Base-by-base conservation (phyloP, 306 rosid genomes). In the Acacia confusa region DNA sequence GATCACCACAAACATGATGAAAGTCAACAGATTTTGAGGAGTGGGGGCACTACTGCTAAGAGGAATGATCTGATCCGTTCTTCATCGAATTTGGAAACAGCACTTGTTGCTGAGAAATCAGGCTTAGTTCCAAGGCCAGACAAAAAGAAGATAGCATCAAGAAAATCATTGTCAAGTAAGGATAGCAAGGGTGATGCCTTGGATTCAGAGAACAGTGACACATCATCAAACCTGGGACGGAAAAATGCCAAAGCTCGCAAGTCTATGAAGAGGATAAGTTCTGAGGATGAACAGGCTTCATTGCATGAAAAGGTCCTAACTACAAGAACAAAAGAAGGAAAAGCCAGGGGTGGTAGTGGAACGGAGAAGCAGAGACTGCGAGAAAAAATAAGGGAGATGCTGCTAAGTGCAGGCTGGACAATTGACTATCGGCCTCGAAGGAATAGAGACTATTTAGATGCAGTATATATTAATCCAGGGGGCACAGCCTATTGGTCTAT, bases 401-500 rank as follows among this genome's bases (percentile, higher is more conserved):
- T 94, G 40, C 91, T 90, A 70, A 80, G 47, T 75, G 85, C 93
- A 28, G 97, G 97, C 72, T 94, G 98, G 98, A 90, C 88, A 14
- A 94, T 94, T 27, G 98, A 94, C 78, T 94, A 94, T 83, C 88
- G 98, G 71, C 98, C 98, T 78, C 88, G 98, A 81, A 92, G 97
- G 89, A 94, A 94, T 77, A 88, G 98, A 88, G 98, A 94, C 86
- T 94, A 94, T 72, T 89, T 94, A 40, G 98, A 94, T 88, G 98
- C 98, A 6, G 98, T 94, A 76, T 94, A 94, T 67, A 91, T 94
- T 58, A 94, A 94, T 80, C 97, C 94, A 17, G 74, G 78, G 13
- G 98, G 98, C 65, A 94, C 98, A 52, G 98, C 98, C 41, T 94
- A 91, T 75, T 94, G 98, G 98, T 94, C 98, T 58, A 94, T 94